Base-by-base conservation (phyloP, 1,139 yeast genomes). In the Scheffersomyces lignicola region DNA sequence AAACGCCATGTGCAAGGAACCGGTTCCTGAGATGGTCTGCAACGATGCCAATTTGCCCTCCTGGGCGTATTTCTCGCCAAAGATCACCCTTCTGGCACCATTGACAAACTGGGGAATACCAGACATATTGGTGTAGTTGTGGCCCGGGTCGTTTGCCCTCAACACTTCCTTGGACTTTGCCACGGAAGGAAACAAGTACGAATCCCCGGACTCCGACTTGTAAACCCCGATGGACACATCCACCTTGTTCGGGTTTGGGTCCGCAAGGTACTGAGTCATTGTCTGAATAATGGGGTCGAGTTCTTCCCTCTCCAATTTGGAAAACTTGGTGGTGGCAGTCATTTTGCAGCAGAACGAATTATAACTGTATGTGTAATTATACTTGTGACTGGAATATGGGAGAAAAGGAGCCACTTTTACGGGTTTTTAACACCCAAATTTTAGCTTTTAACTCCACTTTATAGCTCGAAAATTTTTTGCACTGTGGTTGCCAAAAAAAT, bases 191-290 rank as follows among this genome's bases (percentile, higher is more conserved):
- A 66, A 67, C 7, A 61, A 54, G 47, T 56, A 66, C 29, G 63
- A 52, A 18, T 51, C 49, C 3, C 75, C 75, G 10, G 51, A 41
- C 37, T 60, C 69, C 24, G 64, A 58, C 42, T 66, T 68, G 51
- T 69, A 69, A 17, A 69, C 73, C 2, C 76, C 76, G 22, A 69
- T 65, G 18, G 69, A 57, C 14, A 67, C 64, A 40, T 69, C 75
- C 20, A 68, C 53, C 47, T 69, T 69, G 12, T 48, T 32, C 3
- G 65, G 58, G 33, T 44, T 31, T 14, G 54, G 35, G 48, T 69
- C 76, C 9, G 45, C 36, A 7, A 45, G 47, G 42, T 48, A 61
- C 22, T 49, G 50, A 22, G 42, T 43, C 58, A 63, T 55, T 32
- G 64, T 56, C 34, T 50, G 46, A 34, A 65, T 53, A 32, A 69